Conservation (phyloP, 441 rosid species). For the Theobroma grandiflorum region DNA sequence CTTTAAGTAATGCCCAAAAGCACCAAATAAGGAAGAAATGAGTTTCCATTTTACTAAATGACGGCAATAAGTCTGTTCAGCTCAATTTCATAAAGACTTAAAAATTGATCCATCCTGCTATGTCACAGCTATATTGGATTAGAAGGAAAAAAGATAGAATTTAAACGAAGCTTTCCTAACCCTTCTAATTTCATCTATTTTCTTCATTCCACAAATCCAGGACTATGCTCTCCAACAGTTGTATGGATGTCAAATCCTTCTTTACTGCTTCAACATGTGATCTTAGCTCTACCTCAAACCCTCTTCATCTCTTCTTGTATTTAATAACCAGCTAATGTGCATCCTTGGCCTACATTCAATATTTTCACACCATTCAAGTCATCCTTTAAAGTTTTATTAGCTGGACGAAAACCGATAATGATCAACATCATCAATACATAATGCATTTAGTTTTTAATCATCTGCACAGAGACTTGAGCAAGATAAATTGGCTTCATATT, state of each 20-base stretch:
- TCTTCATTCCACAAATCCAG: neutral
- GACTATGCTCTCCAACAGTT: neutral
- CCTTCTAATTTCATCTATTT: conserved; percentile 7
- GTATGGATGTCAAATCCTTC: neutral
- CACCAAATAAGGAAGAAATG: neutral
- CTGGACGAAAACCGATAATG: neutral
- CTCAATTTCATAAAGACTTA: no score
- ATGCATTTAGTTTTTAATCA: neutral
- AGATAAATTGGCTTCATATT: neutral
- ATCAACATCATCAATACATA: neutral
- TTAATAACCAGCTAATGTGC: neutral
- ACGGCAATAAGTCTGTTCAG: neutral
- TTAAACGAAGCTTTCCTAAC: neutral
- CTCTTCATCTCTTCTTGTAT: neutral
- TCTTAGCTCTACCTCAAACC: neutral
- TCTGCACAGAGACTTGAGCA: neutral
- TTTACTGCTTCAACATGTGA: neutral
- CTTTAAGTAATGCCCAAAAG: neutral
- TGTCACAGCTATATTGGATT: neutral
- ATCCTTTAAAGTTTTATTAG: conserved; percentile 3
- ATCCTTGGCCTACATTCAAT: neutral
- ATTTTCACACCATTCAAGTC: conserved; percentile 4
- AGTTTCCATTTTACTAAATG: neutral
- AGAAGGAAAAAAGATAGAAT: neutral
- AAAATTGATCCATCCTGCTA: neutral